Evolutionary conservation across 2,329 filamentous ascomycete genomes (phyloP), one percentile per base, ranked within the genome.

Genomic region (Aspergillus sp.): DNA sequence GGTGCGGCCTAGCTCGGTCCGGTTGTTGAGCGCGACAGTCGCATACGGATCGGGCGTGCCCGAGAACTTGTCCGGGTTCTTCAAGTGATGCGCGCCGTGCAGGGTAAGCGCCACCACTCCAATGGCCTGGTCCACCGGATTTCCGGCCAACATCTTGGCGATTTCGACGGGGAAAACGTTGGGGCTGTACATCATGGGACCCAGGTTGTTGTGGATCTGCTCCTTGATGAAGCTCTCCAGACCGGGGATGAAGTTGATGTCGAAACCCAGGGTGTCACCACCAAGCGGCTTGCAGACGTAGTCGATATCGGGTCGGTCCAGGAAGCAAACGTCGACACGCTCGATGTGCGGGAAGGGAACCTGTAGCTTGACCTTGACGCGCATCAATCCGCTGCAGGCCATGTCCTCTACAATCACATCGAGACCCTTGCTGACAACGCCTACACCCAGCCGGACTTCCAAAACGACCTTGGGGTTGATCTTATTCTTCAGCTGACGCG

Each of bases 91-190:
- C 2, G 90, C 93, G 36, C 88, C 86, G 65, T 98, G 88, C 52
- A 98, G 78, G 5, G 89, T 95, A 51, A 98, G 76, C 27, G 91
- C 91, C 45, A 98, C 70, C 6, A 98, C 90, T 65, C 93, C 93
- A 60, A 98, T 88, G 7, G 93, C 93, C 69, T 95, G 88, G 64
- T 98, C 94, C 43, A 98, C 87, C 0, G 93, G 83, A 48, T 86
- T 91, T 49, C 93, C 93, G 39, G 91, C 87, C 53, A 98, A 77
- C 88, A 98, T 93, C 77, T 98, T 97, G 57, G 93, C 93, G 47
- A 98, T 88, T 63, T 98, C 93, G 55, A 98, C 93, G 10, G 93
- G 93, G 75, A 98, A 98, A 43, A 97, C 89, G 58, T 98, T 95
- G 6, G 93, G 93, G 34, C 82, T 84, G 64, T 98, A 98, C 88